Evolutionary conservation across 805 yeast species (phyloP).

Genomic region (Saitoella complicata): DNA sequence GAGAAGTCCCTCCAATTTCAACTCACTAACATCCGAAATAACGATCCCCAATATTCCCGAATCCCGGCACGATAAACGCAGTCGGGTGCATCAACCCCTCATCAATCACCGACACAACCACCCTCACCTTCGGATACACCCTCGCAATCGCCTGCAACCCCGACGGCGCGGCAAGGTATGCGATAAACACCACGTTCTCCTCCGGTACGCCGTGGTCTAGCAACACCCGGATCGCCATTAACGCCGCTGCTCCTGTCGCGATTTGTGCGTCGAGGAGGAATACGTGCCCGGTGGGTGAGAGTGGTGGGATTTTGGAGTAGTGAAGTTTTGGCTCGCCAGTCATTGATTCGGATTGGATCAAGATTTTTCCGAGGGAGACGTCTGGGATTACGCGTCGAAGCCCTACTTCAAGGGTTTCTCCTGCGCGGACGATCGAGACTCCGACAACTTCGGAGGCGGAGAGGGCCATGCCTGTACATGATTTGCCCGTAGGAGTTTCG

Average conservation of each 20-base stretch:
- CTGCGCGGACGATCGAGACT: conserved; percentile 39
- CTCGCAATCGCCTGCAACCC: conserved; percentile 57
- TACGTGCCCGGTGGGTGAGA: conserved; percentile 19
- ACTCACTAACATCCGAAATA: conserved; percentile 1
- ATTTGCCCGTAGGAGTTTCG: conserved; percentile 27
- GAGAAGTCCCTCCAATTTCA: too few relatives aligned
- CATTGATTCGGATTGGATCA: conserved; percentile 71
- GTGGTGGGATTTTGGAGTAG: conserved; percentile 52
- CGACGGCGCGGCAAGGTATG: conserved; percentile 57
- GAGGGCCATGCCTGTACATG: conserved; percentile 14
- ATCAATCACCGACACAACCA: conserved; percentile 30
- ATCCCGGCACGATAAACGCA: not conserved
- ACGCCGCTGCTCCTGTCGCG: conserved; percentile 82
- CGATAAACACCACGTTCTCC: conserved; percentile 47
- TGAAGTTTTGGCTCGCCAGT: conserved; percentile 95
- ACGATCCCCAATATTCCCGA: conserved; percentile 3
- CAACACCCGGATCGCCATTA: conserved; percentile 83
- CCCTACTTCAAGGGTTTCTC: conserved; percentile 79
- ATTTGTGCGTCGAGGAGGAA: conserved; percentile 74
- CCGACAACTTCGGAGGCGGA: conserved; percentile 5
- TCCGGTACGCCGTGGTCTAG: conserved; percentile 59
- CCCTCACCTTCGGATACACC: conserved; percentile 54
- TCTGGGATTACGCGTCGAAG: conserved; percentile 63
- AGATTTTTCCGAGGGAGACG: conserved; percentile 61
- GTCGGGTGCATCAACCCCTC: not conserved